Evolutionary conservation across 306 rosid genomes (phyloP), one percentile per base, ranked within the genome.

Genomic region (Senna siamea): DNA sequence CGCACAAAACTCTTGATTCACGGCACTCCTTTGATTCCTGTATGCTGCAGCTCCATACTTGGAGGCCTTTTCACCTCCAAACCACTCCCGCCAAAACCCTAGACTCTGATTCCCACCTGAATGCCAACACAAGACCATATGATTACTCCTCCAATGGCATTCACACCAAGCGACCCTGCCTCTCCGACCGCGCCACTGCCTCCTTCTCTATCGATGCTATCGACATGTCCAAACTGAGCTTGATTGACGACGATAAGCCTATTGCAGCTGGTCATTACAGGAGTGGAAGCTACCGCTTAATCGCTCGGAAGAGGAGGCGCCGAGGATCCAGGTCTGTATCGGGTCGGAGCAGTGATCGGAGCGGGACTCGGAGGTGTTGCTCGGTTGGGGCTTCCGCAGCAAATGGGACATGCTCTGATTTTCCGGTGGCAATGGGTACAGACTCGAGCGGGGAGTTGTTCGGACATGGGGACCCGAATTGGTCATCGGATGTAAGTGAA

Each of bases 371-470:
- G 7, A 84, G 96, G 3, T 90, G 99, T 76, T 92, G 97, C 81
- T 95, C 99, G 0, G 93, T 91, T 1, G 99, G 98, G 41, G 93
- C 96, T 26, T 92, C 97, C 1, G 99, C 93, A 0, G 98, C 99
- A 1, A 72, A 94, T 13, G 97, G 99, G 23, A 94, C 97, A 0
- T 95, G 98, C 79, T 95, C 99, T 5, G 99, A 95, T 85, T 87
- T 95, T 35, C 99, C 99, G 1, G 85, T 92, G 72, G 97, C 96
- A 7, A 84, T 93, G 83, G 98, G 88, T 2, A 92, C 98, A 3
- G 99, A 95, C 66, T 95, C 99, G 7, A 92, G 99, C 37, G 98
- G 98, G 35, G 99, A 95, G 89, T 81, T 95, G 75, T 95, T 95
- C 59, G 88, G 86, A 12, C 89, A 90, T 70, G 97, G 96, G 14